These are phyloP conservation scores for Mycena chlorophos DNA, from an alignment of 768 basidiomycete genomes.

Conservation along the genomic window DNA sequence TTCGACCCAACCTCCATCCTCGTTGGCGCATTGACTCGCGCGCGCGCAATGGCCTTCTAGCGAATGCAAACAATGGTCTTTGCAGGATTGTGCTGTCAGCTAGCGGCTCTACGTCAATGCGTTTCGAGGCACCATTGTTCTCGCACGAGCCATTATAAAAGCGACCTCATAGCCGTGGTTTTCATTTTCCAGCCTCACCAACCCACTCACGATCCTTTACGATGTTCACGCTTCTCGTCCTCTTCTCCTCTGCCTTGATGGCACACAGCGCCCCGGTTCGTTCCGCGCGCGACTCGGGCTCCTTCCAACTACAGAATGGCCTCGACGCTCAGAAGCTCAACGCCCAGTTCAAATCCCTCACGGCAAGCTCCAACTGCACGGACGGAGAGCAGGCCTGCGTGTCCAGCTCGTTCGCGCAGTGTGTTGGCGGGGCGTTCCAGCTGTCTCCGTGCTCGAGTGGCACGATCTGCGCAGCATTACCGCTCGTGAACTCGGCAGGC, in stretches of 20 bases:
- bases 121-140: not conserved
- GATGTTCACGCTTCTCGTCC: not conserved
- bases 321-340: conserved; percentile 41
- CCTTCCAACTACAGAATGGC: conserved; percentile 37
- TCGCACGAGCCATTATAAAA: conserved; percentile 4
- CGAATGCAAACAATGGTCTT: no score
- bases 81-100: no score
- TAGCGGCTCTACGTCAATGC: no score
- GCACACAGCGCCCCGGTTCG: conserved; percentile 23
- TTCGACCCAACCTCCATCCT: no score
- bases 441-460: conserved; percentile 30
- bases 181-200: not conserved
- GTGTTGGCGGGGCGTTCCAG: conserved; percentile 43
- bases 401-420: conserved; percentile 46
- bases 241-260: not conserved
- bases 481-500: conserved; percentile 44
- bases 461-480: conserved; percentile 42
- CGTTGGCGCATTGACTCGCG: no score
- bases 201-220: not conserved
- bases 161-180: conserved; percentile 23
- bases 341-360: conserved; percentile 41
- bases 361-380: conserved; percentile 38
- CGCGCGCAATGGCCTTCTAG: no score
- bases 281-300: conserved; percentile 17
- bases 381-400: conserved; percentile 49